A percentile compares a stretch with the other conserved stretches of the same genome.
phyloP scores from a whole-genome alignment of 139 green algal genomes.

The Coccomyxa sp. region DNA sequence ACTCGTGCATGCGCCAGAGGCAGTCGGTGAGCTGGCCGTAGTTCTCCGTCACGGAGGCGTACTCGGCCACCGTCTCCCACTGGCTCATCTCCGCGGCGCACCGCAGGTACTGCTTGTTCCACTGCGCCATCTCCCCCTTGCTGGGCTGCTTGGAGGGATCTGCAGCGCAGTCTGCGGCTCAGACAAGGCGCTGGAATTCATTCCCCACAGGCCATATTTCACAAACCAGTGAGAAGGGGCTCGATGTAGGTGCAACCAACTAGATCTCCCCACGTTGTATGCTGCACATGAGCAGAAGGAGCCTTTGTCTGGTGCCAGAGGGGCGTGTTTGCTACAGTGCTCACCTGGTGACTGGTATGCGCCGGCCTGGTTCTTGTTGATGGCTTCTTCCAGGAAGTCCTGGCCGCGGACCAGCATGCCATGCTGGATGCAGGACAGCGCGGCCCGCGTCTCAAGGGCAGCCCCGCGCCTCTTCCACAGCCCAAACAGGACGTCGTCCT shows the following conservation, averaged over 20 bases:
- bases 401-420: conserved; percentile 74
- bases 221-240: neutral
- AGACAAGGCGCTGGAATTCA: neutral
- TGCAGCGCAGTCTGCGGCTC: neutral
- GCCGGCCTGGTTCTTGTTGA: no score
- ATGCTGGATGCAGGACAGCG: conserved; percentile 82
- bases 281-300: no score
- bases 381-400: conserved; percentile 32
- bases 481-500: conserved; percentile 88
- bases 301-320: no score
- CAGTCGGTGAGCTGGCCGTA: conserved; percentile 69
- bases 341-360: no score
- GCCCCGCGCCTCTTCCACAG: conserved; percentile 73
- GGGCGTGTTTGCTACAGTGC: no score
- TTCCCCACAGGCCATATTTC: neutral
- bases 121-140: conserved; percentile 74
- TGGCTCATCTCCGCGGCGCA: conserved; percentile 83
- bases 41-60: conserved; percentile 65
- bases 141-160: neutral
- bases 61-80: conserved; percentile 90
- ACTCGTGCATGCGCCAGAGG: conserved; percentile 82
- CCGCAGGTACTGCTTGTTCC: conserved; percentile 82
- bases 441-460: conserved; percentile 54
- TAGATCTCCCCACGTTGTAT: no score
- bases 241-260: neutral